phyloP scores from a whole-genome alignment of 306 rosid species.

The Quillaja saponaria region DNA sequence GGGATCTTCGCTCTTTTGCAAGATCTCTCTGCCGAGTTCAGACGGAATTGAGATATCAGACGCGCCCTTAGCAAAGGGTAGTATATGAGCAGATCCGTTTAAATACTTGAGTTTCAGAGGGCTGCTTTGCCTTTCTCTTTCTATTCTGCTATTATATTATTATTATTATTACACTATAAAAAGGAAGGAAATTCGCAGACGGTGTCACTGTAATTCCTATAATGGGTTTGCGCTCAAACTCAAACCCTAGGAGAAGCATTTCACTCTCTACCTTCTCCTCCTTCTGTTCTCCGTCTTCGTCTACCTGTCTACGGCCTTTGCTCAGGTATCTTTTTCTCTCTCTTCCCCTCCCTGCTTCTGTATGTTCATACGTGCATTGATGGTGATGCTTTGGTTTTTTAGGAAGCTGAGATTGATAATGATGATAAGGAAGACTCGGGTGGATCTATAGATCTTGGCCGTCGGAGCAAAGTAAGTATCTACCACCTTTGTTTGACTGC shows the following conservation, averaged over 20 bases:
- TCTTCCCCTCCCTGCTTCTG: background rate
- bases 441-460: conserved; percentile 79
- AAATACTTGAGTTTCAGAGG: too few species aligned
- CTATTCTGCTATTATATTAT: too few species aligned
- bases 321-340: conserved; percentile 47
- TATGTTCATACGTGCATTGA: background rate
- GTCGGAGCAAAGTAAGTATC: conserved; percentile 69
- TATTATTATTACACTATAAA: too few species aligned
- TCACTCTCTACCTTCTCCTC: conserved; percentile 28
- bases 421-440: conserved; percentile 38
- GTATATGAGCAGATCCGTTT: too few species aligned
- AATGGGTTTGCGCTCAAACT: conserved; percentile 43
- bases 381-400: conserved; percentile 26
- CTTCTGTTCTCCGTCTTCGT: conserved; percentile 34
- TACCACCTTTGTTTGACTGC: conserved; percentile 16
- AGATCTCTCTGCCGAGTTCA: conserved; percentile 49
- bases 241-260: conserved; percentile 22
- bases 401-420: conserved; percentile 51
- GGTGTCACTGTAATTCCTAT: conserved; percentile 8
- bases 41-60: background rate
- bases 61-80: too few species aligned
- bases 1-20: conserved; percentile 38
- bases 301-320: conserved; percentile 31
- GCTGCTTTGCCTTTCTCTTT: too few species aligned
- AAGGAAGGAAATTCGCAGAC: too few species aligned